Evolutionary conservation across 2,329 filamentous ascomycete genomes (phyloP).

Genomic region (Colletotrichum brevisporum): DNA sequence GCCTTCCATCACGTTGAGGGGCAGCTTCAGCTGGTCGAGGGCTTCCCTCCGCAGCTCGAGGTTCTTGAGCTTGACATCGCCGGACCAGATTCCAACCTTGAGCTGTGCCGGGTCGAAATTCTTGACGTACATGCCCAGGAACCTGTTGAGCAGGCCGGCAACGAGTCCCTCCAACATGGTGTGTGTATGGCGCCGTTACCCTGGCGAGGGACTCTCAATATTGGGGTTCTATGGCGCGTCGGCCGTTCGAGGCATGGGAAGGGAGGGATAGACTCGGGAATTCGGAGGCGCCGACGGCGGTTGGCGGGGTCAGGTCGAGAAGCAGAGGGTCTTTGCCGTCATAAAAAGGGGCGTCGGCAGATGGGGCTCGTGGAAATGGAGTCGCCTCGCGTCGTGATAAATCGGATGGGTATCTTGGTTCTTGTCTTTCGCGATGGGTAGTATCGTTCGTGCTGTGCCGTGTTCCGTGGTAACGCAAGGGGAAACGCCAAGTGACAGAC

Average conservation of each 20-base stretch:
- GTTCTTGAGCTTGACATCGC: conserved; percentile 94
- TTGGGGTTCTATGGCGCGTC: conserved; percentile 23
- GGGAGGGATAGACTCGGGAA: conserved; percentile 29
- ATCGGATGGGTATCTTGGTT: conserved; percentile 16
- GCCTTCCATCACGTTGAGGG: conserved; percentile 95
- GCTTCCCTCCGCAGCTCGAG: conserved; percentile 95
- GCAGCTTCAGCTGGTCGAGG: conserved; percentile 95
- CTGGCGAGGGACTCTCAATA: conserved; percentile 62
- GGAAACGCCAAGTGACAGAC: conserved; percentile 7
- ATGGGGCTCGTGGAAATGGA: conserved; percentile 11
- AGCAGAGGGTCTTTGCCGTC: conserved; percentile 7
- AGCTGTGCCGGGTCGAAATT: conserved; percentile 99
- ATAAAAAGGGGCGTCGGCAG: conserved; percentile 15
- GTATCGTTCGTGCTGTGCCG: conserved; percentile 1
- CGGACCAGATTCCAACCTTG: conserved; percentile 99
- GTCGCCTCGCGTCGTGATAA: not conserved
- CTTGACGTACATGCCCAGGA: conserved; percentile 99
- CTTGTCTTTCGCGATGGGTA: not conserved
- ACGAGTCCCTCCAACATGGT: conserved; percentile 97
- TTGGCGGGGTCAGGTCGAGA: conserved; percentile 3
- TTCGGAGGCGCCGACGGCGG: conserved; percentile 14
- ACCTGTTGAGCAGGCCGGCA: conserved; percentile 97
- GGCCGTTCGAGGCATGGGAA: conserved; percentile 25
- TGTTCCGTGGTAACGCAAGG: conserved; percentile 1
- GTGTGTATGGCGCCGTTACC: conserved; percentile 76